phyloP scores from a whole-genome alignment of 805 yeast genomes.

The Diddensiella caesifluorescens region DNA sequence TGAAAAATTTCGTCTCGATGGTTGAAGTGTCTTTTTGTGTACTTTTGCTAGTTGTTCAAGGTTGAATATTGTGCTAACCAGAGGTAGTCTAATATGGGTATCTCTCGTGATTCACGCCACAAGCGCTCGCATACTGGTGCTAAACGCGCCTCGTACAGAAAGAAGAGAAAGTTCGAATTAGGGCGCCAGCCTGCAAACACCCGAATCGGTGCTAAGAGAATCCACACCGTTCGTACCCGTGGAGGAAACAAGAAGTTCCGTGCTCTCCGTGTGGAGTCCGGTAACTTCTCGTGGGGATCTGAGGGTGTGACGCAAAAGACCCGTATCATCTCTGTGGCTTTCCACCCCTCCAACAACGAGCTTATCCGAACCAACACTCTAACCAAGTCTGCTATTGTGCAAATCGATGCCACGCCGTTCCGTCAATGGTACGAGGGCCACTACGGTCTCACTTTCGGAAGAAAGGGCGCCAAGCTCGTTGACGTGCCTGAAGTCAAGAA shows the following conservation, averaged over 20 bases:
- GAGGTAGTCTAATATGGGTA: constrained; percentile 71
- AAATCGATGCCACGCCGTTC: constrained; percentile 99
- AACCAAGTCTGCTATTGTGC: constrained; percentile 98
- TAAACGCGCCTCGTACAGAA: constrained; percentile 99
- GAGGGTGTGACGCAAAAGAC: constrained; percentile 99
- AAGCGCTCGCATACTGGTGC: constrained; percentile 99
- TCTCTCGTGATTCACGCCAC: constrained; percentile 99
- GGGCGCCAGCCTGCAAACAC: constrained; percentile 99
- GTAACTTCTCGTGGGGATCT: constrained; percentile 99
- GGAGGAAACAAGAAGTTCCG: constrained; percentile 99
- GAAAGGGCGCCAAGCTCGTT: constrained; percentile 51
- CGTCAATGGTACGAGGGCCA: constrained; percentile 98
- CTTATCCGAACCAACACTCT: constrained; percentile 99
- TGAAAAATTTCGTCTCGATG: too few relatives aligned
- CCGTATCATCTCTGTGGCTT: constrained; percentile 95
- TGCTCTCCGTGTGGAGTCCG: constrained; percentile 98
- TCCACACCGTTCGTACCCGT: constrained; percentile 98
- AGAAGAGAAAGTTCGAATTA: constrained; percentile 99
- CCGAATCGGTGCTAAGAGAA: constrained; percentile 98
- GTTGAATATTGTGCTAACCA: too few relatives aligned
- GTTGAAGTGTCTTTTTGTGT: too few relatives aligned
- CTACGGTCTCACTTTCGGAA: constrained; percentile 92
- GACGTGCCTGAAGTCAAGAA: constrained; percentile 51
- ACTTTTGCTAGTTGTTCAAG: too few relatives aligned
- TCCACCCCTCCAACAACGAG: constrained; percentile 99